Base-by-base conservation (phyloP, 176 grass and related monocot genomes). In the Alloteropsis semialata region DNA sequence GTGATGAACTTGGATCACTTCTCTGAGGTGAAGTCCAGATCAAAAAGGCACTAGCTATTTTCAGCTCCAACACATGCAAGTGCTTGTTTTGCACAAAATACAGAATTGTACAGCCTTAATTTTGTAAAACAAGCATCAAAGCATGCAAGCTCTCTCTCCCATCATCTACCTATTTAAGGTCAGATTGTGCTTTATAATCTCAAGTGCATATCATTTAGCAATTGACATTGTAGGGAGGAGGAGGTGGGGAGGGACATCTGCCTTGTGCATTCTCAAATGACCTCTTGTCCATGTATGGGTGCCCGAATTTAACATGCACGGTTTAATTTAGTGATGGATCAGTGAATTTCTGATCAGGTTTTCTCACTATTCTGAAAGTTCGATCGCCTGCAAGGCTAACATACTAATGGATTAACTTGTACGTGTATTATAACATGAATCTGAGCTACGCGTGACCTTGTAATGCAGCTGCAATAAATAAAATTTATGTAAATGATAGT, bases 1-100 rank as follows among this genome's bases (percentile, higher is more conserved):
- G 68, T 55, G 29, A 91, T 87, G 89, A 80, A 87, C 69, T 55
- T 75, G 69, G 89, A 91, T 83, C 74, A 74, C 10, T 17, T 43
- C 30, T 36, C 68, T 24, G 75, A 76, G 69, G 84, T 61, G 30
- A 83, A 60, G 78, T 80, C 80, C 53, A 87, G 81, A 87, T 67
- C 69, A 77, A 90, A 85, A 76, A 84, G 81, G 49, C 75, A 79
- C 41, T 79, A 73, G 22, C 57, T 88, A 64, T 38, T 64, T 21
- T 6, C 68, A 62, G 29, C 37, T 29, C 50, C 69, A 76, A 22
- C 61, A 8, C 62, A 62, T 88, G 51, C 18, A 71, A 84, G 34
- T 69, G 80, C 61, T 83, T 24, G 38, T 45, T 80, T 75, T 21
- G 50, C 76, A 81, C 45, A 43, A 62, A 69, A 53, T 33, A 79